phyloP scores from a whole-genome alignment of 1,284 basidiomycete genomes.

The Microbotryum lychnidis-dioicae region DNA sequence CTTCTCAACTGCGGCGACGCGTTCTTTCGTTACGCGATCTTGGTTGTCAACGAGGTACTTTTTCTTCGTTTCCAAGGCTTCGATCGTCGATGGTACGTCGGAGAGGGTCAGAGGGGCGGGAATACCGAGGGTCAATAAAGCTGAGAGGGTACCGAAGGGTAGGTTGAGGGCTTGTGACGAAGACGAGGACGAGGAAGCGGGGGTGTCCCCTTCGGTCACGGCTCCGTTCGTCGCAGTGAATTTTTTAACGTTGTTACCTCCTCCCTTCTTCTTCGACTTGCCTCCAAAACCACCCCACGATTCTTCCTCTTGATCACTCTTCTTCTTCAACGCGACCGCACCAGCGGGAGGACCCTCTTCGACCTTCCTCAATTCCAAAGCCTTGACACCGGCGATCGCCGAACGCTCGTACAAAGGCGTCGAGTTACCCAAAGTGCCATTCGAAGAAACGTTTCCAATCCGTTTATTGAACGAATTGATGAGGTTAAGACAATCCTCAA shows the following conservation, averaged over 20 bases:
- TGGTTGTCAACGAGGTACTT: slow-evolving; percentile 76
- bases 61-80: slow-evolving; percentile 89
- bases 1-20: slow-evolving; percentile 47
- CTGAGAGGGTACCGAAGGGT: slow-evolving; percentile 75
- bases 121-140: slow-evolving; percentile 80
- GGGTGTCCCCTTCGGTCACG: slow-evolving; percentile 37
- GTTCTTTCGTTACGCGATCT: slow-evolving; percentile 54
- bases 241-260: slow-evolving; percentile 38
- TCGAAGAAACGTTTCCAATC: slow-evolving; percentile 37
- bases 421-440: slow-evolving; percentile 38
- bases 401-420: slow-evolving; percentile 31
- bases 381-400: slow-evolving; percentile 50
- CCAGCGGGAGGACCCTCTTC: slow-evolving; percentile 61
- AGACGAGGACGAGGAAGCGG: background rate
- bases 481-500: slow-evolving; percentile 92
- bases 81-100: slow-evolving; percentile 75
- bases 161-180: slow-evolving; percentile 53
- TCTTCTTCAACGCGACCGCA: slow-evolving; percentile 68
- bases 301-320: slow-evolving; percentile 71
- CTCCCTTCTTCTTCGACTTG: slow-evolving; percentile 65
- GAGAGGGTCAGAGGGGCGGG: slow-evolving; percentile 69
- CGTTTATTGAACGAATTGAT: slow-evolving; percentile 77
- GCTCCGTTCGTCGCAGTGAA: slow-evolving; percentile 38
- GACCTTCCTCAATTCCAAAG: slow-evolving; percentile 77
- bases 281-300: slow-evolving; percentile 72